phyloP scores from a whole-genome alignment of 2,329 filamentous ascomycete species.

The Alternaria gansuensis region DNA sequence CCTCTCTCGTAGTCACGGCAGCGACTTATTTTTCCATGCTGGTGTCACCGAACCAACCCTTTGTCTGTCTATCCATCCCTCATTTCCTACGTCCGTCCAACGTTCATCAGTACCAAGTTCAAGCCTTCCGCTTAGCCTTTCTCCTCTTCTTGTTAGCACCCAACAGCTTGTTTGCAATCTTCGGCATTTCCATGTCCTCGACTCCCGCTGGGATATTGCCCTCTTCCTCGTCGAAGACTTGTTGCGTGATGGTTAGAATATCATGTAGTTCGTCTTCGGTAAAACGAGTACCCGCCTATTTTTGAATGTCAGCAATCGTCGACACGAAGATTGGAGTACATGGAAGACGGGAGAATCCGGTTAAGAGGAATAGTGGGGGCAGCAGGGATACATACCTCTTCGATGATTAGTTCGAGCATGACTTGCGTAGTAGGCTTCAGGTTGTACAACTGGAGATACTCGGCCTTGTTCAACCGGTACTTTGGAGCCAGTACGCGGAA shows the following conservation, averaged over 20 bases:
- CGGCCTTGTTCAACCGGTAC: conserved; percentile 49
- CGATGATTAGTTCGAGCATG: conserved; percentile 48
- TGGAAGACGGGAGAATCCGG: too few species aligned
- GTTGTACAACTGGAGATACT: conserved; percentile 53
- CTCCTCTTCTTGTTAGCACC: conserved; percentile 41
- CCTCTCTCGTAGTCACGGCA: neutral
- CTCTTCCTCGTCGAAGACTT: conserved; percentile 48
- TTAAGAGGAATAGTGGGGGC: neutral
- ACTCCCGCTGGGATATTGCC: conserved; percentile 38
- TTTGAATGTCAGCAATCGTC: neutral
- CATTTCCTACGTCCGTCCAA: neutral
- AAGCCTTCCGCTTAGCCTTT: conserved; percentile 24
- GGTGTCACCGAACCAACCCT: neutral
- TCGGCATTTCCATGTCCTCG: conserved; percentile 40
- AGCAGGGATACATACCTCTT: conserved; percentile 40
- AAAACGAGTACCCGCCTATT: conserved; percentile 43
- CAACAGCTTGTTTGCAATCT: conserved; percentile 42
- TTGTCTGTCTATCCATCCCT: neutral
- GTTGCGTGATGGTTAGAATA: conserved; percentile 39
- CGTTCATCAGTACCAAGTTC: neutral
- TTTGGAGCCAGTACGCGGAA: conserved; percentile 43
- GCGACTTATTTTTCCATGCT: neutral
- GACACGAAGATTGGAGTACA: too few species aligned
- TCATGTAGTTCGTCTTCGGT: conserved; percentile 41
- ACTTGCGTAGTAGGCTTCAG: conserved; percentile 43